Percentiles rank a stretch among this genome's conserved stretches.
phyloP scores from a whole-genome alignment of 2,329 filamentous ascomycete species.

The Aspergillus persii region DNA sequence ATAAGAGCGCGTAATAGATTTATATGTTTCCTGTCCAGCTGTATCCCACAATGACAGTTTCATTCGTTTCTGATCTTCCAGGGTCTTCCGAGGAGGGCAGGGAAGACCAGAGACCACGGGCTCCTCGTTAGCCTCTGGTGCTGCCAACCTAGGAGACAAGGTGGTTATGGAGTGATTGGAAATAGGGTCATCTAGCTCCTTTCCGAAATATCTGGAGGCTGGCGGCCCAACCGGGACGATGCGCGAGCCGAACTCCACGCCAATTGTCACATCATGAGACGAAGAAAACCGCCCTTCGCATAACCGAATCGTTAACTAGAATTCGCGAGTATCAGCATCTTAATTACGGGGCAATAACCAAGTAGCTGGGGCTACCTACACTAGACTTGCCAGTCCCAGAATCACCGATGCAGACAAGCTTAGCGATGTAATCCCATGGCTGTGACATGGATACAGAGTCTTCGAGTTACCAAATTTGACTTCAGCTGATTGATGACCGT shows the following conservation, averaged over 20 bases:
- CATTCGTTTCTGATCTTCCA: constrained; percentile 68
- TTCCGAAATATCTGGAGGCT: constrained; percentile 58
- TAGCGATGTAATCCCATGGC: constrained; percentile 98
- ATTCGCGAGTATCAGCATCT: constrained; percentile 28
- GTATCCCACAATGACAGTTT: constrained; percentile 95
- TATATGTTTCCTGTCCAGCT: constrained; percentile 95
- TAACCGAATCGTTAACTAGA: constrained; percentile 82
- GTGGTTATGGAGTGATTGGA: background rate
- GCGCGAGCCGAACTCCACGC: constrained; percentile 91
- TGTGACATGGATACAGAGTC: constrained; percentile 43
- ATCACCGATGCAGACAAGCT: constrained; percentile 96
- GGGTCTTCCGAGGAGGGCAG: constrained; percentile 36
- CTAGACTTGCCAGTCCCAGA: constrained; percentile 92
- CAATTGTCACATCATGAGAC: constrained; percentile 95
- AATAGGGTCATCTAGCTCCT: constrained; percentile 43
- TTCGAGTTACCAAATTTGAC: background rate
- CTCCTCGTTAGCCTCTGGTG: constrained; percentile 14
- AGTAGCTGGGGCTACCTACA: constrained; percentile 39
- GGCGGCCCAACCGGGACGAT: constrained; percentile 89
- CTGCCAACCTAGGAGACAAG: constrained; percentile 2
- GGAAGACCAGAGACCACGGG: constrained; percentile 29
- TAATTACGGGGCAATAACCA: background rate
- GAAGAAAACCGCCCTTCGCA: constrained; percentile 94
- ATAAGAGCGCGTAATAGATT: constrained; percentile 90
- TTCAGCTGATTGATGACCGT: constrained; percentile 5